Evolutionary conservation across 306 rosid genomes (phyloP).

Genomic region (barrel medic (Medicago truncatula)): DNA sequence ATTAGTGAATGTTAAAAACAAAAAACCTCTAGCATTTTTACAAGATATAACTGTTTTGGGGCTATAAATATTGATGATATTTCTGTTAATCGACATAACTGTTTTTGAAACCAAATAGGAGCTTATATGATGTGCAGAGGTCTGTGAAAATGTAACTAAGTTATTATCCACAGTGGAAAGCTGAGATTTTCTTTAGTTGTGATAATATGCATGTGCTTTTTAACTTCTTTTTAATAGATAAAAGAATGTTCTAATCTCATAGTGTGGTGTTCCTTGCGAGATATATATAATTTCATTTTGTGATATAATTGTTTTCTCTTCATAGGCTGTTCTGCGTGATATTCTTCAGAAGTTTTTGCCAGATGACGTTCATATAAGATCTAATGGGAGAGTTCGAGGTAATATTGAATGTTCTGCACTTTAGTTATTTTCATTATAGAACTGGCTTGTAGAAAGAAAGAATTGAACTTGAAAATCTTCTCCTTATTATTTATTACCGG

Average conservation of each 20-base stretch:
- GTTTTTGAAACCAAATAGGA: conserved; percentile 2
- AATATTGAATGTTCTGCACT: conserved; percentile 39
- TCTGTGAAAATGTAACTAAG: conserved; percentile 35
- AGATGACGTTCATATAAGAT: conserved; percentile 76
- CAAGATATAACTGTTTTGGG: conserved; percentile 3
- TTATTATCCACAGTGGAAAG: conserved; percentile 9
- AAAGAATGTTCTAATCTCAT: conserved; percentile 14
- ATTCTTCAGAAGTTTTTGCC: conserved; percentile 83
- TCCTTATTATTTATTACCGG: background rate
- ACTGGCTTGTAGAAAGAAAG: conserved; percentile 12
- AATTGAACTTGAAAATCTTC: conserved; percentile 10
- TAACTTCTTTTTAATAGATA: no score
- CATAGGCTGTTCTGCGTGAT: conserved; percentile 91
- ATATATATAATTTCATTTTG: background rate
- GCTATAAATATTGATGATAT: conserved; percentile 8
- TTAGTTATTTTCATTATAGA: conserved; percentile 1
- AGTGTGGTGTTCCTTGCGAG: background rate
- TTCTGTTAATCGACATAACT: background rate
- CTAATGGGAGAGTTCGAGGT: conserved; percentile 94
- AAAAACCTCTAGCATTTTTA: conserved; percentile 5
- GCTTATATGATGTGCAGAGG: background rate
- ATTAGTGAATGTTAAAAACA: conserved; percentile 5
- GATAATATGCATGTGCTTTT: background rate
- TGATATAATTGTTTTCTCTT: conserved; percentile 27
- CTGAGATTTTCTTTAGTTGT: background rate